Percentiles rank a stretch among this genome's conserved stretches.
These are phyloP conservation scores for Monilinia fructicola DNA, from an alignment of 2,329 filamentous ascomycete species.

Conservation along the genomic window DNA sequence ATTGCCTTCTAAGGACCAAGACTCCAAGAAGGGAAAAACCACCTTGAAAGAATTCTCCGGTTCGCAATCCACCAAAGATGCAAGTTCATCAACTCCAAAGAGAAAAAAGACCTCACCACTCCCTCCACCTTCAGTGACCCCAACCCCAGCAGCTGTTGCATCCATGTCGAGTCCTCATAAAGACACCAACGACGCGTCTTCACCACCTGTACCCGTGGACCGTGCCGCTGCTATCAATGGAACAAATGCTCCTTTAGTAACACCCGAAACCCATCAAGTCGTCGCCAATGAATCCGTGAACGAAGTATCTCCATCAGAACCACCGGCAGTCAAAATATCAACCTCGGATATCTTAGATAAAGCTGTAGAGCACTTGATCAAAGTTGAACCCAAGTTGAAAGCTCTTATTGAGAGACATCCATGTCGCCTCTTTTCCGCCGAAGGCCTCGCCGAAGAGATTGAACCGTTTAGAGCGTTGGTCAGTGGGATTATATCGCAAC, in stretches of 20 bases:
- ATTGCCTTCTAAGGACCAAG: neutral
- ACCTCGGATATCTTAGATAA: constrained; percentile 71
- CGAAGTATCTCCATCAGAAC: constrained; percentile 58
- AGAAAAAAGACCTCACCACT: neutral
- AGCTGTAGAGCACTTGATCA: constrained; percentile 72
- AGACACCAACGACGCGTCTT: constrained; percentile 43
- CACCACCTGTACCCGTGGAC: constrained; percentile 37
- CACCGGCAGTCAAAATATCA: constrained; percentile 45
- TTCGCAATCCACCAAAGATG: constrained; percentile 23
- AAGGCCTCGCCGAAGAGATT: constrained; percentile 78
- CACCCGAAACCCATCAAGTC: constrained; percentile 66
- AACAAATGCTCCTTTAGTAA: constrained; percentile 71
- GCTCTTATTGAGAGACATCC: constrained; percentile 70
- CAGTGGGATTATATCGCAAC: constrained; percentile 91
- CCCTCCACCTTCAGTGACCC: constrained; percentile 44
- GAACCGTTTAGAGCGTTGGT: constrained; percentile 84
- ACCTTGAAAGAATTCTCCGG: constrained; percentile 24
- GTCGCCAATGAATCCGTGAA: constrained; percentile 52
- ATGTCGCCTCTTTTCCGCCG: constrained; percentile 77
- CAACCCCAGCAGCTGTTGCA: constrained; percentile 50
- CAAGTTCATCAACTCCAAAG: constrained; percentile 34
- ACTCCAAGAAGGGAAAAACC: constrained; percentile 35
- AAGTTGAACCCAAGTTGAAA: constrained; percentile 69
- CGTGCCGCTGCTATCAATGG: constrained; percentile 62
- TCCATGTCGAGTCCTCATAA: constrained; percentile 48